Evolutionary conservation across 176 grass and related monocot species (phyloP).

Genomic region (Oryza longistaminata): DNA sequence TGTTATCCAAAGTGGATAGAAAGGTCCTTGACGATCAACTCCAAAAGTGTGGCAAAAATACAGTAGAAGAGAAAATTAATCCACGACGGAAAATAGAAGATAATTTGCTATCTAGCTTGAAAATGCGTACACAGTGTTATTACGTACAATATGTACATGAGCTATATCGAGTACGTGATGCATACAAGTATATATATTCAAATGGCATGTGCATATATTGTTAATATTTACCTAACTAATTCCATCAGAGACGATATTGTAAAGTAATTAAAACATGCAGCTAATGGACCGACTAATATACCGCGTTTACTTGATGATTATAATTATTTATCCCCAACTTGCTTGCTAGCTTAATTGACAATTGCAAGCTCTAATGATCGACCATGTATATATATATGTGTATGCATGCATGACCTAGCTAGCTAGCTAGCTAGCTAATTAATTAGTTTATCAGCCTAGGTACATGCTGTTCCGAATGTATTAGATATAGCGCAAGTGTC

Average conservation of each 20-base stretch:
- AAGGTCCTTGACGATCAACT: no score
- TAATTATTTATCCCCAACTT: background rate
- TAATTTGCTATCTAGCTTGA: background rate
- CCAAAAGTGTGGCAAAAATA: no score
- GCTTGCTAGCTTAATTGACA: background rate
- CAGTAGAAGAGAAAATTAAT: background rate
- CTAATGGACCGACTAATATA: background rate
- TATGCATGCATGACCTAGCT: background rate
- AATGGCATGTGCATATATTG: background rate
- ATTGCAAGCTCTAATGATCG: background rate
- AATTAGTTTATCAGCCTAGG: background rate
- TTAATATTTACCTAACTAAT: background rate
- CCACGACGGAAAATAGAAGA: background rate
- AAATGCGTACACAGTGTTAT: background rate
- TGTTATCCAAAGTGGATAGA: no score
- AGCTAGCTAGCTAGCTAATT: background rate
- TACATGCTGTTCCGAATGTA: background rate
- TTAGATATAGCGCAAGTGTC: constrained; percentile 5
- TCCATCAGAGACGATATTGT: constrained; percentile 13
- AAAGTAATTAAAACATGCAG: background rate
- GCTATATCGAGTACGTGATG: background rate
- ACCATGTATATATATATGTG: background rate
- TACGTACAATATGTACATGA: background rate
- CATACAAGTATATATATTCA: background rate
- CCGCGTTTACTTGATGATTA: background rate